Percentiles rank a stretch among this genome's conserved stretches.
These are phyloP conservation scores for Ramaria rubella DNA, from an alignment of 768 basidiomycete genomes.

Conservation along the genomic window DNA sequence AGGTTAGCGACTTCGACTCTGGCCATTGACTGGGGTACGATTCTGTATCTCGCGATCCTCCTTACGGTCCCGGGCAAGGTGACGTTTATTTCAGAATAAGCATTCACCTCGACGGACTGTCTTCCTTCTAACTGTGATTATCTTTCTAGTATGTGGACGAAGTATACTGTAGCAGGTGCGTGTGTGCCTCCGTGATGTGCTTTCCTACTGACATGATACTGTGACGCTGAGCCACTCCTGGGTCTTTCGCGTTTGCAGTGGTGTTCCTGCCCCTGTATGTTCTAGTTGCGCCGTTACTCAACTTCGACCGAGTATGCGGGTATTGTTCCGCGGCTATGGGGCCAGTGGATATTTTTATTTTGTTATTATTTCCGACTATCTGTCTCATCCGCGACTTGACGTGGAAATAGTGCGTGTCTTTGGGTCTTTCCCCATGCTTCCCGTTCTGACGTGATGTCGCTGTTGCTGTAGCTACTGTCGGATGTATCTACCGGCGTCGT, in stretches of 20 bases:
- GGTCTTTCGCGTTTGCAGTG: conserved; percentile 99
- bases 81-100: conserved; percentile 94
- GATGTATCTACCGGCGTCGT: conserved; percentile 86
- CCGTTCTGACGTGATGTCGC: conserved; percentile 15
- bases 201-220: not conserved
- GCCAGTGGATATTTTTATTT: conserved; percentile 75
- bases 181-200: not conserved
- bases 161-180: conserved; percentile 90
- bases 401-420: conserved; percentile 87
- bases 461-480: conserved; percentile 65
- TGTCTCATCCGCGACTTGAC: conserved; percentile 84
- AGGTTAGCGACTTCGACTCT: conserved; percentile 70
- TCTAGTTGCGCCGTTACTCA: conserved; percentile 70
- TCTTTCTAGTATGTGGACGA: conserved; percentile 85
- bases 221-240: conserved; percentile 85
- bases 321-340: conserved; percentile 88
- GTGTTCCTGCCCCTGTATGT: conserved; percentile 88
- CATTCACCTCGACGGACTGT: conserved; percentile 12
- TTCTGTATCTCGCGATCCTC: conserved; percentile 87
- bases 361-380: conserved; percentile 76
- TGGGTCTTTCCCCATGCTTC: not conserved
- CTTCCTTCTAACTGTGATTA: not conserved
- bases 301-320: conserved; percentile 84
- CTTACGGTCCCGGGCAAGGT: conserved; percentile 96
- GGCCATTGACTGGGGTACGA: conserved; percentile 99